Evolutionary conservation across 352 stramenopile genomes (phyloP), one percentile per base, ranked within the genome.

Genomic region (Albugo laibachii): DNA sequence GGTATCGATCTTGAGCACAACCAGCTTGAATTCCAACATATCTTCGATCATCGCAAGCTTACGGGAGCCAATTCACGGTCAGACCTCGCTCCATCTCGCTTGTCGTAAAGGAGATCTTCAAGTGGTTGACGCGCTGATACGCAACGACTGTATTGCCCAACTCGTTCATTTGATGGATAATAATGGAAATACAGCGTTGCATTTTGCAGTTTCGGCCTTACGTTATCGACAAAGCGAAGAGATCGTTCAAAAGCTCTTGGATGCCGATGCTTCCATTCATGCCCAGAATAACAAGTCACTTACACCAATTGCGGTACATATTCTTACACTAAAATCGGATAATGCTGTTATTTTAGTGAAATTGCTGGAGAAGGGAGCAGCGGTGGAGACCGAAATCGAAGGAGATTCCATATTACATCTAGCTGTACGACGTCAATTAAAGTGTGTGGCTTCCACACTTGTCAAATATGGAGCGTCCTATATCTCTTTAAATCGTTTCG

Each of bases 121-220:
- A 19, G 61, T 88, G 44, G 54, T 88, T 21, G 66, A 84, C 31
- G 75, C 75, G 21, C 56, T 88, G 31, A 52, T 88, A 13, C 61
- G 73, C 21, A 77, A 80, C 49, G 68, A 79, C 40, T 80, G 67
- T 48, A 66, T 64, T 14, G 66, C 83, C 27, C 64, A 83, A 52
- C 63, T 83, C 20, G 57, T 86, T 35, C 64, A 85, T 53, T 55
- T 72, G 5, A 62, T 65, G 1, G 75, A 88, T 52, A 74, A 77
- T 44, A 84, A 88, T 41, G 75, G 72, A 42, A 88, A 88, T 61
- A 79, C 75, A 49, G 69, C 72, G 50, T 58, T 88, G 47, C 75
- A 88, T 52, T 88, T 88, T 47, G 72, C 75, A 0, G 57, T 70
- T 6, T 70, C 70, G 39, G 69, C 72, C 24, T 83, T 70, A 65